phyloP scores from a whole-genome alignment of 2,329 filamentous ascomycete species.

The Cladosporium sp. region DNA sequence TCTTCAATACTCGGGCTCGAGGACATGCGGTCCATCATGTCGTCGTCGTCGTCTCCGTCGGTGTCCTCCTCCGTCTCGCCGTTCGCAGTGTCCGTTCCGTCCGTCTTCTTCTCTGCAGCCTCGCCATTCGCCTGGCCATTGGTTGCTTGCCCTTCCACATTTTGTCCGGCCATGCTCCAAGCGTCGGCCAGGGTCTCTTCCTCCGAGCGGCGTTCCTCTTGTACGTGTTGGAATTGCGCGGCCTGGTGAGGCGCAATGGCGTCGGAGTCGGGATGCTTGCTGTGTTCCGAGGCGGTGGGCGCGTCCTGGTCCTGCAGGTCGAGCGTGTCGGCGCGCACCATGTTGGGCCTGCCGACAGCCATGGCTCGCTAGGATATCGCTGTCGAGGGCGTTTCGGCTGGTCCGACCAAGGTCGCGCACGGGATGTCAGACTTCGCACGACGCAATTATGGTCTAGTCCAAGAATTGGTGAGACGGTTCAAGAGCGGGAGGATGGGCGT shows the following conservation, averaged over 20 bases:
- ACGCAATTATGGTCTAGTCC: no score
- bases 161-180: conserved; percentile 37
- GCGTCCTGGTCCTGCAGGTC: conserved; percentile 81
- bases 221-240: conserved; percentile 72
- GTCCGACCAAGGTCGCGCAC: background rate
- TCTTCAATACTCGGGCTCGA: conserved; percentile 98
- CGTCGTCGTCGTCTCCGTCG: conserved; percentile 64
- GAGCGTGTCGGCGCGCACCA: conserved; percentile 65
- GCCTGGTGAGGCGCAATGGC: conserved; percentile 75
- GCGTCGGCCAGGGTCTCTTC: conserved; percentile 61
- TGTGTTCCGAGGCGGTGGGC: conserved; percentile 79
- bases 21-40: conserved; percentile 98
- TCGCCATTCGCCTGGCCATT: conserved; percentile 46
- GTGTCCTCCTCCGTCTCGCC: conserved; percentile 31
- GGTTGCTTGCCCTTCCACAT: conserved; percentile 37
- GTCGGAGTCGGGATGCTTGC: conserved; percentile 50
- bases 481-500: background rate
- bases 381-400: background rate
- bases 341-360: conserved; percentile 9
- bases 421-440: background rate
- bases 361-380: background rate
- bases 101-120: conserved; percentile 18
- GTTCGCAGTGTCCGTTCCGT: conserved; percentile 27
- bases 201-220: conserved; percentile 64
- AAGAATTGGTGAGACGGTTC: no score